A percentile compares a stretch with the other conserved stretches of the same genome.
Conservation (phyloP, 192 early-diverging fungal genomes). For the Coemansia sp. region DNA sequence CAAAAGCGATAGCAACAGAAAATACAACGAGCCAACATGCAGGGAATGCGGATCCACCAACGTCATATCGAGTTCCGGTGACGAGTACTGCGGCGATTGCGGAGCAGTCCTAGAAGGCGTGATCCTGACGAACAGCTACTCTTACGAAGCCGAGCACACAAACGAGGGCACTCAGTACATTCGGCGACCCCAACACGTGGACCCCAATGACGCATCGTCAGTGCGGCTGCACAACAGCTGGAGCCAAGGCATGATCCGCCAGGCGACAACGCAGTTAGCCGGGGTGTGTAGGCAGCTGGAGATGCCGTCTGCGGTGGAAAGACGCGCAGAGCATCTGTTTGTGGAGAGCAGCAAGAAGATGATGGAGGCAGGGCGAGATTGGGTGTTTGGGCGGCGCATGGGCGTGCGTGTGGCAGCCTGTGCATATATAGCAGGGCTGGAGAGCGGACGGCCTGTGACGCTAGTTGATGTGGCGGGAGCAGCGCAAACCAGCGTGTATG, state of each 20-base stretch:
- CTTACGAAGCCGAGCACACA: conserved; percentile 11
- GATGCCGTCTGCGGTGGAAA: background rate
- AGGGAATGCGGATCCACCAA: background rate
- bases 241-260: conserved; percentile 18
- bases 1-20: background rate
- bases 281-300: conserved; percentile 6
- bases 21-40: background rate
- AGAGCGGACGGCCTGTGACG: conserved; percentile 9
- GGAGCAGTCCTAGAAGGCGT: conserved; percentile 28
- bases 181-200: background rate
- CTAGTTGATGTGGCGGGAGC: conserved; percentile 22
- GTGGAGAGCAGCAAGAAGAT: conserved; percentile 6
- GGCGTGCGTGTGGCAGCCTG: conserved; percentile 12
- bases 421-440: conserved; percentile 36
- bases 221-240: conserved; percentile 20
- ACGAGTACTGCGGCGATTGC: conserved; percentile 40
- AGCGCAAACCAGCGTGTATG: conserved; percentile 17
- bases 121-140: conserved; percentile 12
- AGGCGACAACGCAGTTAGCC: conserved; percentile 1
- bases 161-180: conserved; percentile 7
- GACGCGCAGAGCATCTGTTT: conserved; percentile 23
- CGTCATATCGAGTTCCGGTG: conserved; percentile 9
- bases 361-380: background rate
- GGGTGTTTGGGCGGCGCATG: conserved; percentile 20
- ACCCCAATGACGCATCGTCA: conserved; percentile 2